Base-by-base conservation (phyloP, 2,329 filamentous ascomycete genomes). In the Diaporthe sp. region DNA sequence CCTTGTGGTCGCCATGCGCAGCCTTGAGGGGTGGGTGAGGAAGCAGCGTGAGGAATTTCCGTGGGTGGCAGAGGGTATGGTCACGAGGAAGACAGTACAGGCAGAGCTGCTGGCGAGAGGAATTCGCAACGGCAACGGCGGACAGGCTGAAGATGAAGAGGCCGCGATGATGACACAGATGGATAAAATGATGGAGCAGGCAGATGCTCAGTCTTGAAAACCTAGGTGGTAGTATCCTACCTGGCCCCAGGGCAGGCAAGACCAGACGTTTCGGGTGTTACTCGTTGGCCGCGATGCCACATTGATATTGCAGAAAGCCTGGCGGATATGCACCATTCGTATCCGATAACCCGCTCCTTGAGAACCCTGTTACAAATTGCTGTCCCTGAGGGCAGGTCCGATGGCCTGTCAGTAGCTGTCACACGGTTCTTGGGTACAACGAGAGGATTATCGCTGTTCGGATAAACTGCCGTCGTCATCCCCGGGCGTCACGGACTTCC, bases 1-100 rank as follows among this genome's bases (percentile, higher is more conserved):
- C 80, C 85, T 98, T 75, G 95, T 98, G 4, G 94, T 98, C 15
- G 95, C 90, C 0, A 91, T 98, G 90, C 88, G 92, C 77, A 98
- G 96, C 80, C 86, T 97, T 73, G 92, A 94, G 77, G 92, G 91
- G 0, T 95, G 94, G 85, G 91, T 92, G 72, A 85, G 84, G 76
- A 87, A 87, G 57, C 92, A 94, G 80, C 88, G 84, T 80, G 87
- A 88, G 70, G 89, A 88, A 70, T 89, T 91, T 86, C 86, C 86
- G n/a, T 84, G 83, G 28, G 82, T 88, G 22, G 80, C 81, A 7
- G 81, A 81, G 53, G 88, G 86, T 4, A 89, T 94, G 81, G 81
- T 94, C 78, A 91, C 88, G 25, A 87, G 92, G 44, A 86, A 87
- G 15, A 86, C 86, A 44, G 83, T 96, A 15, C 89, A 92, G 73